A percentile compares a stretch with the other conserved stretches of the same genome.
These are phyloP conservation scores for Metschnikowia lochheadii DNA, from an alignment of 805 yeast species.

Conservation along the genomic window DNA sequence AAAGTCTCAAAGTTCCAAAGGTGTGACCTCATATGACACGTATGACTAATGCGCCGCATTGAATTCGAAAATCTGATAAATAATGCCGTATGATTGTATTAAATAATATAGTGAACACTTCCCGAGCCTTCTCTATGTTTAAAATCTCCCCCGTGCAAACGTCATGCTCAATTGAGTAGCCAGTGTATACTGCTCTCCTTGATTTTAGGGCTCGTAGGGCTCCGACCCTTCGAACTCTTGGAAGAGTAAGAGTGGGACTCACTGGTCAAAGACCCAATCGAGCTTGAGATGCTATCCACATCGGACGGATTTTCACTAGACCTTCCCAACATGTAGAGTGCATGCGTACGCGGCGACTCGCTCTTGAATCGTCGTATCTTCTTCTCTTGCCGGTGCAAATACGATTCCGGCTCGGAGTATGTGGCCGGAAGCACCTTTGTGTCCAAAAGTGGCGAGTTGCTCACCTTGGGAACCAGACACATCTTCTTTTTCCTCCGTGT, in stretches of 20 bases:
- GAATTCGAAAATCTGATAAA: neutral
- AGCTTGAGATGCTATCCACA: neutral
- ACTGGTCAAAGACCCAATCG: neutral
- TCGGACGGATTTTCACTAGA: neutral
- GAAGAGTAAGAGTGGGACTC: neutral
- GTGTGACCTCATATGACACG: too few relatives aligned
- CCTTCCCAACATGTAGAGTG: neutral
- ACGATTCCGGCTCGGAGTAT: neutral
- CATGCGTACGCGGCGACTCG: constrained; percentile 1
- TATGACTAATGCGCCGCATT: too few relatives aligned
- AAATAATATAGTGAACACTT: constrained; percentile 1
- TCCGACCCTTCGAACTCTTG: neutral
- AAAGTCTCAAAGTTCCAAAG: too few relatives aligned
- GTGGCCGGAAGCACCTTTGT: neutral
- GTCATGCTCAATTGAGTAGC: neutral
- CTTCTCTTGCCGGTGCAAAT: constrained; percentile 7
- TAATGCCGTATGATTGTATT: neutral
- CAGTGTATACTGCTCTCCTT: constrained; percentile 4
- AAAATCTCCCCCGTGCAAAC: neutral
- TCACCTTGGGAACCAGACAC: neutral
- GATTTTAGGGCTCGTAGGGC: neutral
- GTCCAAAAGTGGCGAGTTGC: neutral
- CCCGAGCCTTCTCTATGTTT: constrained; percentile 1
- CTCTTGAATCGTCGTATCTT: constrained; percentile 3
- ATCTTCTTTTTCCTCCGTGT: constrained; percentile 18